phyloP scores from a whole-genome alignment of 2,329 filamentous ascomycete genomes.

The Sphaerostilbella broomeana region DNA sequence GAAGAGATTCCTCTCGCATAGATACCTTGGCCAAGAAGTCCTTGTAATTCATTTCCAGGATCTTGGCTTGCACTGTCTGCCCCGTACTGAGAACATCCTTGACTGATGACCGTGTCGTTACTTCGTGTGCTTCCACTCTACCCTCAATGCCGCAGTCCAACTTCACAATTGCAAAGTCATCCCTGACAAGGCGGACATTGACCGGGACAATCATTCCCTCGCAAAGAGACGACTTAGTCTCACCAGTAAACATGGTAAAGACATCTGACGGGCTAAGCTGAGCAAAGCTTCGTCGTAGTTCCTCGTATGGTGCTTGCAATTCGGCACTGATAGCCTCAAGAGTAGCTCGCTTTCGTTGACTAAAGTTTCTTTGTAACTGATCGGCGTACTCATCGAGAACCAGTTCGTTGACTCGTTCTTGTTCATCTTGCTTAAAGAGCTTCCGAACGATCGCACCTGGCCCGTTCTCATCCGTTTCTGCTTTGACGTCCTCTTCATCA shows the following conservation, averaged over 20 bases:
- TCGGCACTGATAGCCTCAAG: conserved; percentile 94
- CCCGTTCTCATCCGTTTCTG: conserved; percentile 84
- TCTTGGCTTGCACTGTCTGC: conserved; percentile 82
- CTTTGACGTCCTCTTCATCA: conserved; percentile 96
- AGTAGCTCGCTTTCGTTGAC: conserved; percentile 89
- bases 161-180: conserved; percentile 88
- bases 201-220: conserved; percentile 92
- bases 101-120: conserved; percentile 65
- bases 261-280: conserved; percentile 67
- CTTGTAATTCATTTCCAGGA: conserved; percentile 81
- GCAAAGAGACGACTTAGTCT: conserved; percentile 74
- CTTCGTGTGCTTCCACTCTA: conserved; percentile 74
- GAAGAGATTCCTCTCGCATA: conserved; percentile 73
- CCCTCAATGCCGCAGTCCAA: conserved; percentile 94
- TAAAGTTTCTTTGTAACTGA: conserved; percentile 87
- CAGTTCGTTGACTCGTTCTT: conserved; percentile 92
- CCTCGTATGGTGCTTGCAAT: conserved; percentile 87
- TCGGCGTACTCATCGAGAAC: conserved; percentile 96
- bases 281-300: conserved; percentile 75
- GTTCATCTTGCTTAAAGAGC: conserved; percentile 88
- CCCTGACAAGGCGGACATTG: conserved; percentile 78
- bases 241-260: conserved; percentile 95
- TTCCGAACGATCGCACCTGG: conserved; percentile 86
- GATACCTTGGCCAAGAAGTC: conserved; percentile 78
- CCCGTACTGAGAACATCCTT: conserved; percentile 69